A percentile compares a stretch with the other conserved stretches of the same genome.
Evolutionary conservation across 805 yeast species (phyloP).

Genomic region (Blastobotrys attinorum): DNA sequence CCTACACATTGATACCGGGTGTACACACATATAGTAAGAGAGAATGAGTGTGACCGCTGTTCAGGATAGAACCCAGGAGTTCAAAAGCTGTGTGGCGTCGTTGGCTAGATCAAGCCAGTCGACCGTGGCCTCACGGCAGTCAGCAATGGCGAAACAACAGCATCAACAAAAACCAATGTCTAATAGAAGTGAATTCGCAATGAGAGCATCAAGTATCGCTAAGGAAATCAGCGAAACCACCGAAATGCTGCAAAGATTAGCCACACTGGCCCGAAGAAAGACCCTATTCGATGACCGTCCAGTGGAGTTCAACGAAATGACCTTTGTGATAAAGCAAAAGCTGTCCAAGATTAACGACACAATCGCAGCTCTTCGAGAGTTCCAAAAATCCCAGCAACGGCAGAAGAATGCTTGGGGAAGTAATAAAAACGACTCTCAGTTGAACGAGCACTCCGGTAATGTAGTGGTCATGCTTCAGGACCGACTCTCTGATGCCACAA

Average conservation of each 20-base stretch:
- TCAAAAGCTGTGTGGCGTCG: slow-evolving; percentile 81
- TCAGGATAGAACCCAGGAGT: slow-evolving; percentile 86
- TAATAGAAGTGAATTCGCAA: slow-evolving; percentile 53
- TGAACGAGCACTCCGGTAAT: slow-evolving; percentile 68
- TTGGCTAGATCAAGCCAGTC: slow-evolving; percentile 48
- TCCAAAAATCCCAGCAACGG: slow-evolving; percentile 43
- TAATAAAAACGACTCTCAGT: slow-evolving; percentile 48
- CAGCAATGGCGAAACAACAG: slow-evolving; percentile 5
- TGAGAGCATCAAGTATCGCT: slow-evolving; percentile 73
- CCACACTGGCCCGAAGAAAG: slow-evolving; percentile 77
- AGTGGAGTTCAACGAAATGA: slow-evolving; percentile 84
- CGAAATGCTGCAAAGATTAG: slow-evolving; percentile 68
- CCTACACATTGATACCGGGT: too few species aligned
- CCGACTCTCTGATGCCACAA: slow-evolving; percentile 84
- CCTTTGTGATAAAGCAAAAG: slow-evolving; percentile 76
- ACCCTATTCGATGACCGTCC: slow-evolving; percentile 93
- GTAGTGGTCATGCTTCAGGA: slow-evolving; percentile 83
- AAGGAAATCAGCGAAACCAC: slow-evolving; percentile 84
- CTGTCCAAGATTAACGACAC: slow-evolving; percentile 71
- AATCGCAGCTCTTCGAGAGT: slow-evolving; percentile 40
- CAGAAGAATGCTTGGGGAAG: slow-evolving; percentile 30
- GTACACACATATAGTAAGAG: too few species aligned
- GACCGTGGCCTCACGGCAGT: not conserved
- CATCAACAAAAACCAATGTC: not conserved
- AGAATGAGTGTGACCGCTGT: slow-evolving; percentile 30